These are phyloP conservation scores for Dactylonectria estremocensis DNA, from an alignment of 2,329 filamentous ascomycete species.

Conservation along the genomic window DNA sequence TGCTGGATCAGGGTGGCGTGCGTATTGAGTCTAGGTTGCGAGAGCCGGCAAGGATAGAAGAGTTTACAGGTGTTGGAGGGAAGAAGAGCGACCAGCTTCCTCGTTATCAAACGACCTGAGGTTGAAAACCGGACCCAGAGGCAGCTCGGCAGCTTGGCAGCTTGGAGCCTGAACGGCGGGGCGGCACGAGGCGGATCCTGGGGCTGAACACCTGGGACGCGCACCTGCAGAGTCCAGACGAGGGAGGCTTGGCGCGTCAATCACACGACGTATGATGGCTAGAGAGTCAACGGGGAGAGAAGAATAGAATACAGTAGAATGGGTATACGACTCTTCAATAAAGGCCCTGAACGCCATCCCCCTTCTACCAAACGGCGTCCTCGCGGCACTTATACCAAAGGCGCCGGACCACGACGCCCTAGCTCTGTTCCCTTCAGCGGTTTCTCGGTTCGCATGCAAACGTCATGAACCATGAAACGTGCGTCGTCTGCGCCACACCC, in stretches of 20 bases:
- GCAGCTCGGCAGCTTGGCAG: conserved; percentile 10
- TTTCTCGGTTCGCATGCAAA: conserved; percentile 28
- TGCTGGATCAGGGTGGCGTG: background rate
- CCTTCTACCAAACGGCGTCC: background rate
- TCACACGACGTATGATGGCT: conserved; percentile 22
- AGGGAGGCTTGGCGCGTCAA: conserved; percentile 16
- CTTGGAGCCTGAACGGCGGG: conserved; percentile 10
- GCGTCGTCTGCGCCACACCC: conserved; percentile 38
- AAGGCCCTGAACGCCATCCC: background rate
- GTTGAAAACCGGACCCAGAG: conserved; percentile 5
- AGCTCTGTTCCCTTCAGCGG: conserved; percentile 10
- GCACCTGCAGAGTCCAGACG: conserved; percentile 18
- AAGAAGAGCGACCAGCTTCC: conserved; percentile 4
- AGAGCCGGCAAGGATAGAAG: background rate
- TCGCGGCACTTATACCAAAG: background rate
- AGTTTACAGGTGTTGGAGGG: background rate
- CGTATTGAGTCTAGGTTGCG: background rate
- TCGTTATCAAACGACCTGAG: conserved; percentile 18
- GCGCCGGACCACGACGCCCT: background rate
- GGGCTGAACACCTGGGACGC: conserved; percentile 16
- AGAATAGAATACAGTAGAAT: background rate
- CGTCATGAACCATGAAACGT: conserved; percentile 38
- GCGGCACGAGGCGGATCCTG: conserved; percentile 28
- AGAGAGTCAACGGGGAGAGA: background rate
- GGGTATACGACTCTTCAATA: background rate